Evolutionary conservation across 805 yeast genomes (phyloP).

Genomic region (Zygotorulaspora chibaensis): DNA sequence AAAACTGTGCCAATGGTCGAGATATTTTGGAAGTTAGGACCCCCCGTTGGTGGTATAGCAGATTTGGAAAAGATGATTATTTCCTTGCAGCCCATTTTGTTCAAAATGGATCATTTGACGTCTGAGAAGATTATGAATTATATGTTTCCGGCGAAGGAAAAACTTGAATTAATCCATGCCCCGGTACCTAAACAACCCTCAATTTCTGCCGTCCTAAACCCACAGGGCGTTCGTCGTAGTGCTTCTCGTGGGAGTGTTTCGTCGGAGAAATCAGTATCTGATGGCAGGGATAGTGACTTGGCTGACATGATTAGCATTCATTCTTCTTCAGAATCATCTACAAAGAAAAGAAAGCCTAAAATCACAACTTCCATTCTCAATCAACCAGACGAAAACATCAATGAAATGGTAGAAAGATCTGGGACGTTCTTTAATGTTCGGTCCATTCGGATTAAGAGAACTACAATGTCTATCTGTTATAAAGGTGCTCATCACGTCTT

Average conservation of each 20-base stretch:
- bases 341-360: constrained; percentile 10
- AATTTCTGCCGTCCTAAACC: constrained; percentile 8
- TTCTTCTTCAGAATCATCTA: constrained; percentile 6
- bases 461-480: constrained; percentile 60
- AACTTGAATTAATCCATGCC: neutral
- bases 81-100: constrained; percentile 48
- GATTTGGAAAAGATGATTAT: constrained; percentile 50
- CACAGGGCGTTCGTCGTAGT: constrained; percentile 8
- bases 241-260: constrained; percentile 7
- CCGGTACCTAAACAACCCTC: constrained; percentile 8
- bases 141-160: constrained; percentile 40
- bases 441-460: constrained; percentile 44
- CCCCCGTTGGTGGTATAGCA: constrained; percentile 62
- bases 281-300: constrained; percentile 15
- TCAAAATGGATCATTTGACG: constrained; percentile 54
- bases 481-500: constrained; percentile 56
- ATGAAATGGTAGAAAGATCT: constrained; percentile 71
- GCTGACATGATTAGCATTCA: constrained; percentile 18
- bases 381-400: constrained; percentile 36
- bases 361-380: constrained; percentile 14
- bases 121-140: constrained; percentile 47
- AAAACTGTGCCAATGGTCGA: constrained; percentile 37
- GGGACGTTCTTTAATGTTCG: constrained; percentile 62
- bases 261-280: constrained; percentile 6
- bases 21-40: constrained; percentile 51